phyloP scores from a whole-genome alignment of 148 eudicot genomes.

The Cornus florida region DNA sequence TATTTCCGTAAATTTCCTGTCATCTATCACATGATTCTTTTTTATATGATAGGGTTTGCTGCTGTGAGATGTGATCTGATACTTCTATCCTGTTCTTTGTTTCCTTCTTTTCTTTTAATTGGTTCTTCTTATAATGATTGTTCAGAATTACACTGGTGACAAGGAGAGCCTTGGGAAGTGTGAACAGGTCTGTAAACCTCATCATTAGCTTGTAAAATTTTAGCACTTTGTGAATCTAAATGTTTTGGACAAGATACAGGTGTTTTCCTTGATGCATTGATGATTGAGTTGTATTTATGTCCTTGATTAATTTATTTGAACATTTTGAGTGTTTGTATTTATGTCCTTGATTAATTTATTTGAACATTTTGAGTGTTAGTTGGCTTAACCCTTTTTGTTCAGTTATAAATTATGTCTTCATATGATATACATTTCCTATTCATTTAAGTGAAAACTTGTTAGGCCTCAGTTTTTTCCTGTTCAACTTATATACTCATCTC shows the following conservation, averaged over 20 bases:
- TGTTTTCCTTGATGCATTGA: not conserved
- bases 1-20: not conserved
- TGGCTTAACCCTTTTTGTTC: not conserved
- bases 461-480: too few relatives aligned
- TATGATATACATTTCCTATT: too few relatives aligned
- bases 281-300: too few relatives aligned
- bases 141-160: constrained; percentile 80
- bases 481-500: too few relatives aligned
- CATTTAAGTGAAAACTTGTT: not conserved
- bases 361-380: not conserved
- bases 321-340: too few relatives aligned
- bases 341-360: too few relatives aligned
- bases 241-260: not conserved
- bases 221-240: not conserved
- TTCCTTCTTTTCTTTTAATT: not conserved
- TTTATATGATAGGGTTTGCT: not conserved
- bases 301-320: too few relatives aligned
- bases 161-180: constrained; percentile 85
- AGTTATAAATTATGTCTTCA: not conserved
- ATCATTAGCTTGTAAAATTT: not conserved
- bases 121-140: not conserved
- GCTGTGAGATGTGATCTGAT: not conserved
- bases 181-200: constrained; percentile 74
- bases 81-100: not conserved
- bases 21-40: not conserved